These are phyloP conservation scores for Decorospora gaudefroyi DNA, from an alignment of 2,329 filamentous ascomycete genomes.

Conservation along the genomic window DNA sequence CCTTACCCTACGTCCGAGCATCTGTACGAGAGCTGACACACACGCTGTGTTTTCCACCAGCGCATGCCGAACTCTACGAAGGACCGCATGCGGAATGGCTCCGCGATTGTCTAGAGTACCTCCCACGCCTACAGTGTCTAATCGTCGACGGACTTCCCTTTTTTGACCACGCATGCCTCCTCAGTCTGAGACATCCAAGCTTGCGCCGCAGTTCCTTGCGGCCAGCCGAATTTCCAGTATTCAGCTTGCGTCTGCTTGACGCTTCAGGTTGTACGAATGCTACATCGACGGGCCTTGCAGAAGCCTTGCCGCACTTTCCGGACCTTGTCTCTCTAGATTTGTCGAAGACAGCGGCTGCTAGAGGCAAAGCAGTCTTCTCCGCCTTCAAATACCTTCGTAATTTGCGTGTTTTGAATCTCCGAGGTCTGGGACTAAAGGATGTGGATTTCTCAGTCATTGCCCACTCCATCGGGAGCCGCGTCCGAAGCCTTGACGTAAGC, in stretches of 20 bases:
- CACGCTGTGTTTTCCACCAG: conserved; percentile 64
- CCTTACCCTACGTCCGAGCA: conserved; percentile 58
- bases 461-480: conserved; percentile 56
- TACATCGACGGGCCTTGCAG: conserved; percentile 59
- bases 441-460: conserved; percentile 58
- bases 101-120: conserved; percentile 60
- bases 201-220: conserved; percentile 28
- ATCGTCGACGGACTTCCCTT: conserved; percentile 64
- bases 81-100: conserved; percentile 64
- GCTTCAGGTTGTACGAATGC: conserved; percentile 62
- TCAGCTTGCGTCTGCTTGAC: conserved; percentile 60
- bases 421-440: conserved; percentile 59
- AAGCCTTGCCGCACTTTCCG: conserved; percentile 59
- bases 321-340: conserved; percentile 62
- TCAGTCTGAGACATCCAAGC: conserved; percentile 52
- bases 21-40: conserved; percentile 62
- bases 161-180: conserved; percentile 64
- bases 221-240: conserved; percentile 41
- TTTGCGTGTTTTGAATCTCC: conserved; percentile 62
- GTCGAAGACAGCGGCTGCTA: conserved; percentile 58
- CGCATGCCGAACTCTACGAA: conserved; percentile 64
- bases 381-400: conserved; percentile 54
- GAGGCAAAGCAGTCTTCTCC: conserved; percentile 55
- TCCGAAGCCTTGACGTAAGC: conserved; percentile 61
- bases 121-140: conserved; percentile 63